Evolutionary conservation across 306 rosid species (phyloP), one percentile per base, ranked within the genome.

Genomic region (Pterocarpus santalinus): DNA sequence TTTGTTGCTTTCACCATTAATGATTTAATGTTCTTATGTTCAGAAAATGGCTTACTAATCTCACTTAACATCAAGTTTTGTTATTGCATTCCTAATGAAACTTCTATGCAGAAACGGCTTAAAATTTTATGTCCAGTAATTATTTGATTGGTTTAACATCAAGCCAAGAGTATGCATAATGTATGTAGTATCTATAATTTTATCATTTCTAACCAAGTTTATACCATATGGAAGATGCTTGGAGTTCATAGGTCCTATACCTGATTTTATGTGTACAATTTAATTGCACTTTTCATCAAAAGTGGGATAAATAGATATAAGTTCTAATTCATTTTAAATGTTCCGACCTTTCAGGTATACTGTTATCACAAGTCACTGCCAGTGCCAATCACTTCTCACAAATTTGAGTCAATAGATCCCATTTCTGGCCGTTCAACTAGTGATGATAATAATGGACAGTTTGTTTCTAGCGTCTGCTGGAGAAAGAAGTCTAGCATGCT

Each of bases 391-490:
- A 80, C 89, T 69, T 82, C 97, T 14, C 81, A 87, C 76, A 87
- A 85, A 81, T 89, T 92, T 79, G 90, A 83, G 70, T 47, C 89
- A 2, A 51, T 55, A 4, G 90, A 92, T 83, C 88, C 88, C 57
- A 73, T 88, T 83, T 82, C 94, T 66, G 91, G 87, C 47, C 41
- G 78, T 63, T 87, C 79, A 51, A 79, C 77, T 51, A 71, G 81
- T 39, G 88, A 82, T 44, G 86, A 83, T 49, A 79, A 79, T 72
- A 82, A 22, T 9, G 85, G 90, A 69, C 91, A 86, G 66, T 90
- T 90, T 84, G 92, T 92, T 79, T 90, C 97, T 5, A 87, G 93
- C 67, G 93, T 92, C 61, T 87, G 93, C 79, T 92, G 94, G 92
- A 81, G 91, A 81, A 86, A 90, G 81, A 90, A 88, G 75, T 87